phyloP scores from a whole-genome alignment of 164 flowering plant genomes.

The Kingdonia uniflora region DNA sequence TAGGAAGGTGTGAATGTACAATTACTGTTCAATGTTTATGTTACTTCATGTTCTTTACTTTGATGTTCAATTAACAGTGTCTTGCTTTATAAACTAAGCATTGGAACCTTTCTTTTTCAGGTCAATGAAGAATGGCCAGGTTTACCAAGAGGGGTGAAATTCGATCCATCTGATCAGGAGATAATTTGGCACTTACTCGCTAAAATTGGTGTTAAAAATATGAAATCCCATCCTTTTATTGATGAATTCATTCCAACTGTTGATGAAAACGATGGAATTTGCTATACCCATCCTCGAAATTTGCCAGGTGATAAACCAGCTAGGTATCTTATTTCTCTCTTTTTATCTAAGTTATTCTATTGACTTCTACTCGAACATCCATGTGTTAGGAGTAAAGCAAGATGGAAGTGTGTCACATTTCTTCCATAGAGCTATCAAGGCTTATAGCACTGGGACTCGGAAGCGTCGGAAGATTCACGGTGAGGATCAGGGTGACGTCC shows the following conservation, averaged over 20 bases:
- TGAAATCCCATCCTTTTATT: constrained; percentile 70
- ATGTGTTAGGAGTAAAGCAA: constrained; percentile 60
- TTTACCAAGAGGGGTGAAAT: constrained; percentile 85
- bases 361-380: background rate
- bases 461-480: constrained; percentile 87
- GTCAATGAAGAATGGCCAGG: constrained; percentile 78
- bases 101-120: constrained; percentile 17
- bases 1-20: too few species aligned
- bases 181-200: constrained; percentile 76
- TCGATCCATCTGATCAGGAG: constrained; percentile 91
- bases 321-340: background rate
- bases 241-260: constrained; percentile 78
- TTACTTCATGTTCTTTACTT: background rate
- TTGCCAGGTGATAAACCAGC: constrained; percentile 46
- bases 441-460: constrained; percentile 80
- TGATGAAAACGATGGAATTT: constrained; percentile 70
- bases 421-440: constrained; percentile 86
- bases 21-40: too few species aligned
- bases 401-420: constrained; percentile 86
- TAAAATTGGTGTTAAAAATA: constrained; percentile 40
- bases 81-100: background rate
- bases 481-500: constrained; percentile 62
- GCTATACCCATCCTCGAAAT: constrained; percentile 81
- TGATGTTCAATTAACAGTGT: too few species aligned
- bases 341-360: background rate